Evolutionary conservation across 2,329 filamentous ascomycete genomes (phyloP).

Genomic region (Hypoxylon sp.): DNA sequence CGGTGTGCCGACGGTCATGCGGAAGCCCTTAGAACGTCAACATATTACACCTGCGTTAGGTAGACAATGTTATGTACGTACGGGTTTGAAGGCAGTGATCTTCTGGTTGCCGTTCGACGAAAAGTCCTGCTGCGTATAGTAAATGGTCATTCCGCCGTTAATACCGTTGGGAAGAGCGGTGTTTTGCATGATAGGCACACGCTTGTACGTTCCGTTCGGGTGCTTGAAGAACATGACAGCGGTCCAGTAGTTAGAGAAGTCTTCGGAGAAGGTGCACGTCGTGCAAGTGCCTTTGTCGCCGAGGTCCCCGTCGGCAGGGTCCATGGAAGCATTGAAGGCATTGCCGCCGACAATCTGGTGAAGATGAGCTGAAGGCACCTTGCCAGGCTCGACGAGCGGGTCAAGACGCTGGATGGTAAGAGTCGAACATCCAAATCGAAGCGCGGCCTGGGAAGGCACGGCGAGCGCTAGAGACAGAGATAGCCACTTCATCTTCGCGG

Average conservation of each 20-base stretch:
- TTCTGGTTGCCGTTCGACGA: conserved; percentile 54
- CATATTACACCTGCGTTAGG: not conserved
- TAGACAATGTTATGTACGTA: conserved; percentile 41
- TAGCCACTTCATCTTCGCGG: conserved; percentile 51
- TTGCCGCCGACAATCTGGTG: conserved; percentile 55
- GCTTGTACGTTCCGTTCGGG: conserved; percentile 52
- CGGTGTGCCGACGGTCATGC: conserved; percentile 60
- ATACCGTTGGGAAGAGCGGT: conserved; percentile 49
- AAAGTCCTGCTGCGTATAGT: conserved; percentile 54
- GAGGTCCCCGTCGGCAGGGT: conserved; percentile 47
- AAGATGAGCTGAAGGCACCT: conserved; percentile 49
- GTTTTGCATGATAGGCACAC: conserved; percentile 53
- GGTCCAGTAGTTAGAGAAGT: conserved; percentile 54
- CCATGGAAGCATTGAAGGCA: conserved; percentile 53
- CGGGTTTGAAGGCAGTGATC: conserved; percentile 62
- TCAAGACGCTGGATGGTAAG: conserved; percentile 53
- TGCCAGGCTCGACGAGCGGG: conserved; percentile 52
- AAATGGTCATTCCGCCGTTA: conserved; percentile 54
- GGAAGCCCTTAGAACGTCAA: conserved; percentile 56
- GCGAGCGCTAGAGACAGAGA: conserved; percentile 46
- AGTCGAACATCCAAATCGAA: conserved; percentile 52
- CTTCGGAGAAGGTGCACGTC: conserved; percentile 52
- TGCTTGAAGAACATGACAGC: conserved; percentile 54
- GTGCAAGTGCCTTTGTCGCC: conserved; percentile 51
- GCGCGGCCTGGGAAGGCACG: conserved; percentile 51